These are phyloP conservation scores for Spiromastix sp. DNA, from an alignment of 2,329 filamentous ascomycete genomes.

Conservation along the genomic window DNA sequence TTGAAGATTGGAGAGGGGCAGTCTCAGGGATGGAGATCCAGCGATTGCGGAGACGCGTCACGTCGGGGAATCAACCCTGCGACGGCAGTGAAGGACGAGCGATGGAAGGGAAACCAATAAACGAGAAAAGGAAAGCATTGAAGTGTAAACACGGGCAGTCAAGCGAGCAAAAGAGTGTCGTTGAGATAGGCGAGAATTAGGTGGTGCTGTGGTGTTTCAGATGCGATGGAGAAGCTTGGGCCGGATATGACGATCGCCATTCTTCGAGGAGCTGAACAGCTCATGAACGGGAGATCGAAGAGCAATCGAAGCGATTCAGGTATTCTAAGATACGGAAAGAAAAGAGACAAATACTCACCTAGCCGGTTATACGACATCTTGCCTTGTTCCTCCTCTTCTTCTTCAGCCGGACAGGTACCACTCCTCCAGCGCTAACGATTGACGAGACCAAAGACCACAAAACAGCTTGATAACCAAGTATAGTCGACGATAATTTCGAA, in stretches of 20 bases:
- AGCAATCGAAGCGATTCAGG: neutral
- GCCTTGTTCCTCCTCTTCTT: no score
- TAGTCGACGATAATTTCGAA: no score
- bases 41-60: neutral
- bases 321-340: neutral
- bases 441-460: no score
- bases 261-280: no score
- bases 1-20: neutral
- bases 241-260: no score
- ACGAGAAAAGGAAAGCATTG: neutral
- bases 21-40: neutral
- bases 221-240: no score
- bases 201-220: neutral
- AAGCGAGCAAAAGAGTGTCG: neutral
- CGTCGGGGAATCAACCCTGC: neutral
- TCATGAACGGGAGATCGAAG: conserved; percentile 9
- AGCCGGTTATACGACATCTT: conserved; percentile 65
- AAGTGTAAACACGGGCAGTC: neutral
- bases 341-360: conserved; percentile 44
- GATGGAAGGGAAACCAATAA: neutral
- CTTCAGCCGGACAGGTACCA: no score
- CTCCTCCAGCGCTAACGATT: no score
- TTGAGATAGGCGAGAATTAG: neutral
- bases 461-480: no score
- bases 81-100: neutral